These are phyloP conservation scores for Salvia miltiorrhiza DNA, from an alignment of 257 asterid species.

Conservation along the genomic window DNA sequence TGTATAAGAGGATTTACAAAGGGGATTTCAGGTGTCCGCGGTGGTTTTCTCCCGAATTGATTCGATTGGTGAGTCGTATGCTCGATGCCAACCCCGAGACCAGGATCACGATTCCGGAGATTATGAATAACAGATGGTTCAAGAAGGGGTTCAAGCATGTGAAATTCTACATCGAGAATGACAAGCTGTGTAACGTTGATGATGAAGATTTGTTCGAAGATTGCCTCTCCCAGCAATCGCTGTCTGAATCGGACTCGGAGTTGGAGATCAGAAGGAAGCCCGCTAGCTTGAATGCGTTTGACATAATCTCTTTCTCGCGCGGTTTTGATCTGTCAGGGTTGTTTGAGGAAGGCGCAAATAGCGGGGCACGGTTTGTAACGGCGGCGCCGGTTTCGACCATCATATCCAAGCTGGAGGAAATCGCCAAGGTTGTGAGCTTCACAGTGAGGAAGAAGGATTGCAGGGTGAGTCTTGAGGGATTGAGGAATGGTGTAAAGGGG, in stretches of 20 bases:
- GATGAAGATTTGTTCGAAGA: constrained; percentile 34
- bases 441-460: constrained; percentile 88
- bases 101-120: constrained; percentile 60
- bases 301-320: constrained; percentile 79
- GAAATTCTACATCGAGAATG: constrained; percentile 82
- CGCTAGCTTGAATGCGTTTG: constrained; percentile 91
- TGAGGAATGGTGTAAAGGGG: constrained; percentile 81
- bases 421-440: constrained; percentile 83
- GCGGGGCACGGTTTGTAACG: constrained; percentile 60
- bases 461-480: constrained; percentile 79
- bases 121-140: constrained; percentile 68
- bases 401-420: constrained; percentile 79
- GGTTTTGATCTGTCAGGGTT: constrained; percentile 88
- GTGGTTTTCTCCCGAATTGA: constrained; percentile 82
- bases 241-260: constrained; percentile 73
- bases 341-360: constrained; percentile 80
- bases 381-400: constrained; percentile 77
- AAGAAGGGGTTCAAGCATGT: constrained; percentile 58
- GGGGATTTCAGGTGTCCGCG: constrained; percentile 93
- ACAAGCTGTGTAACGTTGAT: constrained; percentile 54
- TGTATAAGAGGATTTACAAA: constrained; percentile 89
- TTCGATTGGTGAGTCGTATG: constrained; percentile 41
- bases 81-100: constrained; percentile 62
- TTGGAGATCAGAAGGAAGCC: constrained; percentile 59
- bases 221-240: constrained; percentile 52